Evolutionary conservation across 768 basidiomycete genomes (phyloP).

Genomic region (Rhizopogon rudus): DNA sequence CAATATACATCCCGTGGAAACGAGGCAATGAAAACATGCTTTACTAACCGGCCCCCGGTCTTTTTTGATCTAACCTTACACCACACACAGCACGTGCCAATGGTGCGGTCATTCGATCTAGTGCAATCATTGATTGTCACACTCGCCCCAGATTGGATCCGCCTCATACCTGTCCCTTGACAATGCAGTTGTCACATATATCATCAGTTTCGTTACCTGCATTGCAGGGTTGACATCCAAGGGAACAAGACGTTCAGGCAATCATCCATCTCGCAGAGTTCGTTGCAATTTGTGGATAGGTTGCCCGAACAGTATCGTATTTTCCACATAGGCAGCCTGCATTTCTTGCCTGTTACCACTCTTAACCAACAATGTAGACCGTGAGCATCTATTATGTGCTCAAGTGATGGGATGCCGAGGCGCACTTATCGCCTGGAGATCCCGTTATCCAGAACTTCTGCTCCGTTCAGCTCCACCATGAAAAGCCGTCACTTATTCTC

Average conservation of each 20-base stretch:
- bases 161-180: neutral
- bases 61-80: too few species aligned
- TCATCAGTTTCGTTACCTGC: slow-evolving; percentile 7
- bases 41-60: neutral
- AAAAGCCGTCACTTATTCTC: slow-evolving; percentile 35
- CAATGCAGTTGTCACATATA: neutral
- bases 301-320: slow-evolving; percentile 28
- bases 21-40: neutral
- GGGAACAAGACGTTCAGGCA: slow-evolving; percentile 23
- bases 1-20: neutral
- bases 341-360: slow-evolving; percentile 27
- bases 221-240: slow-evolving; percentile 27
- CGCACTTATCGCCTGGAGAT: slow-evolving; percentile 41
- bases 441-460: slow-evolving; percentile 39
- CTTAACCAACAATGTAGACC: slow-evolving; percentile 26
- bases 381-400: slow-evolving; percentile 28
- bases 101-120: neutral
- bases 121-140: neutral
- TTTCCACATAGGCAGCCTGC: slow-evolving; percentile 25
- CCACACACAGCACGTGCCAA: neutral
- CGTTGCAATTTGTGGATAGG: slow-evolving; percentile 19
- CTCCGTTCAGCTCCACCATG: slow-evolving; percentile 5
- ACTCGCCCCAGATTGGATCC: neutral
- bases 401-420: slow-evolving; percentile 17
- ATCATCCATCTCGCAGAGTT: slow-evolving; percentile 18